These are phyloP conservation scores for Boletus patriciae DNA, from an alignment of 768 basidiomycete genomes.

Conservation along the genomic window DNA sequence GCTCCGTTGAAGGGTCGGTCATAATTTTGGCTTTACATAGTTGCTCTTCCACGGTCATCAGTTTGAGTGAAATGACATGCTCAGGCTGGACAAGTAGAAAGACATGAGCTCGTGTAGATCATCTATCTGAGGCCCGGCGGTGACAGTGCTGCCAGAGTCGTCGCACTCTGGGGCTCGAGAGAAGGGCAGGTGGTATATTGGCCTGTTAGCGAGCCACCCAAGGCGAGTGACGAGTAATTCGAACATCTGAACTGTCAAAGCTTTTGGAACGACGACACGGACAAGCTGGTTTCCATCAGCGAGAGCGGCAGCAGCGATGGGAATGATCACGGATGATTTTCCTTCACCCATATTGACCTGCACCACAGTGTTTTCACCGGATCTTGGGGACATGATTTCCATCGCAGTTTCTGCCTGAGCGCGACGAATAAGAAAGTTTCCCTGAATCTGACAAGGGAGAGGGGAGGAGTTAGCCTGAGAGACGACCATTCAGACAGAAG, in stretches of 20 bases:
- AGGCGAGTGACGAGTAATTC: slow-evolving; percentile 41
- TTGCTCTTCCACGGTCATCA: slow-evolving; percentile 39
- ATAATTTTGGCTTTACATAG: background rate
- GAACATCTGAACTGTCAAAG: slow-evolving; percentile 44
- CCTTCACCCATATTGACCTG: slow-evolving; percentile 61
- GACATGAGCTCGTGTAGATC: slow-evolving; percentile 34
- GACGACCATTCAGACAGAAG: background rate
- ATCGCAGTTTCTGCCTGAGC: slow-evolving; percentile 29
- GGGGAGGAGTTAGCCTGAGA: slow-evolving; percentile 30
- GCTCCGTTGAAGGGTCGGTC: slow-evolving; percentile 16
- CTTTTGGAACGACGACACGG: slow-evolving; percentile 47
- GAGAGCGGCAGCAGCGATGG: slow-evolving; percentile 39
- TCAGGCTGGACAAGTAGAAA: slow-evolving; percentile 49
- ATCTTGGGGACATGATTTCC: slow-evolving; percentile 45
- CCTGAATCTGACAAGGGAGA: background rate
- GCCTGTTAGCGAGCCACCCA: slow-evolving; percentile 43
- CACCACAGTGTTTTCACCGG: slow-evolving; percentile 35
- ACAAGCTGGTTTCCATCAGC: slow-evolving; percentile 43
- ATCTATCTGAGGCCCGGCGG: slow-evolving; percentile 5
- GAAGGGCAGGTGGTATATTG: slow-evolving; percentile 48
- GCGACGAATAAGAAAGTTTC: background rate
- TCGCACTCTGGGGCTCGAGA: slow-evolving; percentile 35
- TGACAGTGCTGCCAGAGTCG: background rate
- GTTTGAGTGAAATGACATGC: slow-evolving; percentile 47
- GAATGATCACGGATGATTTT: slow-evolving; percentile 47